Conservation (phyloP, 805 yeast genomes). For the Teunomyces kruisii region DNA sequence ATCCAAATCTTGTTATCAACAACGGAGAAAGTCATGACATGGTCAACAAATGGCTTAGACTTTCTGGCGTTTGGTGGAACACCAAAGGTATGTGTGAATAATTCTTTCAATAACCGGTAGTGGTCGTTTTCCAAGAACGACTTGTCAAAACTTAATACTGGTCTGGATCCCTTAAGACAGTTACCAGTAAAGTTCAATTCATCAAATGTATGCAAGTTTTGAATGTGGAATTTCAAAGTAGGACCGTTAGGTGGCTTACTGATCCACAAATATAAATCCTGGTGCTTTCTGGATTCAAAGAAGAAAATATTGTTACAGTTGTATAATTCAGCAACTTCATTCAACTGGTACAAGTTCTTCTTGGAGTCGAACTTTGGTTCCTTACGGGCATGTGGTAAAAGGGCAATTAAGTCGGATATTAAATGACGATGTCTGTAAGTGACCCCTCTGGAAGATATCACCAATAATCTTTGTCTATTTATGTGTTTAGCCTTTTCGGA, state of each 20-base stretch:
- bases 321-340: slow-evolving; percentile 94
- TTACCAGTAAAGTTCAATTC: slow-evolving; percentile 96
- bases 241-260: slow-evolving; percentile 98
- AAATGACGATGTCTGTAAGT: slow-evolving; percentile 94
- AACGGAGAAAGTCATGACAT: slow-evolving; percentile 87
- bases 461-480: slow-evolving; percentile 84
- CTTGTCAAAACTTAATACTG: slow-evolving; percentile 84
- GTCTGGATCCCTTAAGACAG: slow-evolving; percentile 93
- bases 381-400: slow-evolving; percentile 92
- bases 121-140: slow-evolving; percentile 68
- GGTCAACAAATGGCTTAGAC: slow-evolving; percentile 92
- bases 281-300: slow-evolving; percentile 95
- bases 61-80: slow-evolving; percentile 94
- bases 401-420: slow-evolving; percentile 71
- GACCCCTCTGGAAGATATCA: slow-evolving; percentile 92
- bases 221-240: slow-evolving; percentile 88
- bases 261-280: slow-evolving; percentile 91
- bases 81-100: slow-evolving; percentile 79
- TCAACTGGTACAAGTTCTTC: slow-evolving; percentile 81
- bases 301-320: slow-evolving; percentile 94
- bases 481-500: slow-evolving; percentile 54
- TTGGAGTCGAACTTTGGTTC: slow-evolving; percentile 96
- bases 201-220: slow-evolving; percentile 93
- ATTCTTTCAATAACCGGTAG: slow-evolving; percentile 73
- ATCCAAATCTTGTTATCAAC: slow-evolving; percentile 96